Evolutionary conservation across 2,329 filamentous ascomycete genomes (phyloP).

Genomic region (Fonsecaea nubica): DNA sequence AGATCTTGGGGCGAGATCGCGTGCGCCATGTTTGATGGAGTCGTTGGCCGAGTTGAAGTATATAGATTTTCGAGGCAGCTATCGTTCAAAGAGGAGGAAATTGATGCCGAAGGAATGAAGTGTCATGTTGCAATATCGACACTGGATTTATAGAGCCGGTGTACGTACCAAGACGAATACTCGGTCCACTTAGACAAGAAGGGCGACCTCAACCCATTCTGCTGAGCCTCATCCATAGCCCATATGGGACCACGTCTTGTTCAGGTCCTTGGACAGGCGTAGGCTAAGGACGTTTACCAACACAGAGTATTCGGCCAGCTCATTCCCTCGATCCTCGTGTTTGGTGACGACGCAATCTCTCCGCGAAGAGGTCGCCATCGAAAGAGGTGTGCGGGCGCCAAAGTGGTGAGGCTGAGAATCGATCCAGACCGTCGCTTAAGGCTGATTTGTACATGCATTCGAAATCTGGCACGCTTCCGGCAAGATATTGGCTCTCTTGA

Average conservation of each 20-base stretch:
- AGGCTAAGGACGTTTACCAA: neutral
- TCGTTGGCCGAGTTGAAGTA: neutral
- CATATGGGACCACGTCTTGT: neutral
- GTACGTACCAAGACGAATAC: neutral
- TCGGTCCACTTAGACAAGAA: neutral
- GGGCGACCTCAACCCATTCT: neutral
- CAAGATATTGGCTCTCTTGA: neutral
- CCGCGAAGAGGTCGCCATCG: neutral
- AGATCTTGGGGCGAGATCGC: neutral
- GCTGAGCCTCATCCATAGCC: neutral
- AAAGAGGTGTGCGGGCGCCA: neutral
- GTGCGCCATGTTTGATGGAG: neutral
- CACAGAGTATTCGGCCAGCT: neutral
- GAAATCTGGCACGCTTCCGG: neutral
- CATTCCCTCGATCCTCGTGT: neutral
- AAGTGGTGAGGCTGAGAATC: neutral
- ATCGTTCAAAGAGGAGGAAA: neutral
- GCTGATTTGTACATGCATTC: neutral
- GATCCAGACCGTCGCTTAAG: neutral
- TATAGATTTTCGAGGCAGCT: neutral
- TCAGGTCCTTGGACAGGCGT: neutral
- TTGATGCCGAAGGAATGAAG: neutral
- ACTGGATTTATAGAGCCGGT: neutral
- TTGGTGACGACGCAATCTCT: constrained; percentile 2
- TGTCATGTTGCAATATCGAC: neutral